These are phyloP conservation scores for Paramecium tetraurelia DNA, from an alignment of 73 alveolate genomes.

Conservation along the genomic window DNA sequence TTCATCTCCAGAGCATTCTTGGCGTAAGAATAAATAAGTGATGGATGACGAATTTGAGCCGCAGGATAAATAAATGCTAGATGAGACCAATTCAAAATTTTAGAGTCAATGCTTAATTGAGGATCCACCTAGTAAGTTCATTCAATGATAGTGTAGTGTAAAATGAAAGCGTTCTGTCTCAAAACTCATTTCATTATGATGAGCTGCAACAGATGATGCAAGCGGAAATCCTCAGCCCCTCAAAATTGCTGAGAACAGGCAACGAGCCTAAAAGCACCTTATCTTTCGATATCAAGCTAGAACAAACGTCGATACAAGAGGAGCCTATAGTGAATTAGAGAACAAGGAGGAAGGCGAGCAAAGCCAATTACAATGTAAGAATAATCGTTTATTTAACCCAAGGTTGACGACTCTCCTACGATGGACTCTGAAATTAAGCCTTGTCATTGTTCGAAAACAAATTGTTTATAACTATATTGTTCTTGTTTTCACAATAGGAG, in stretches of 20 bases:
- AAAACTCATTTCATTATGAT: not conserved
- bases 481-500: conserved; percentile 14
- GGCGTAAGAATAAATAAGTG: not conserved
- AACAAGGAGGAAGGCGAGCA: not conserved
- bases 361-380: not conserved
- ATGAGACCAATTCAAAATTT: not conserved
- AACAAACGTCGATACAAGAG: not conserved
- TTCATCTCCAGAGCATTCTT: not conserved
- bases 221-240: not conserved
- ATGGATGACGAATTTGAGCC: not conserved
- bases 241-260: not conserved
- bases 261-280: not conserved
- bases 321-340: not conserved
- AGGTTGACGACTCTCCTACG: conserved; percentile 26
- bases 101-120: not conserved
- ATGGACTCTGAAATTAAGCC: not conserved
- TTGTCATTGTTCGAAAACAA: not conserved
- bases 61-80: not conserved
- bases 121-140: not conserved
- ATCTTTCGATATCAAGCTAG: not conserved
- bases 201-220: not conserved
- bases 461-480: conserved; percentile 6
- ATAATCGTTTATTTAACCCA: not conserved
- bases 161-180: not conserved
- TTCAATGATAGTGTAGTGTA: not conserved